Conservation (phyloP, 2,329 filamentous ascomycete species). For the Tolypocladium sp. region DNA sequence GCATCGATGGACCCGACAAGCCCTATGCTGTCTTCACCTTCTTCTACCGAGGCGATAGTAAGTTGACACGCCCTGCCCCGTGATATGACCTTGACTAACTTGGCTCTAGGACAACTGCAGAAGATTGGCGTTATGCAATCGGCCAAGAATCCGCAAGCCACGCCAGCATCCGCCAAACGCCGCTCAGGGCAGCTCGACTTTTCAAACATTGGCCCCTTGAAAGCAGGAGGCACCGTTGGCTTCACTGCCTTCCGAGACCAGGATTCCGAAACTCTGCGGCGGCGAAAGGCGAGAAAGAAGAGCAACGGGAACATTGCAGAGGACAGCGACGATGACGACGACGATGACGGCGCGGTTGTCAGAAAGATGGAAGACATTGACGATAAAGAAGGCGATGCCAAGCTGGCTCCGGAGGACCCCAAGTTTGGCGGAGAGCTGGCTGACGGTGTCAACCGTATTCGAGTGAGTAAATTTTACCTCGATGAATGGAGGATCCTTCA, state of each 20-base stretch:
- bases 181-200: conserved; percentile 81
- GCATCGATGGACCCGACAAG: conserved; percentile 90
- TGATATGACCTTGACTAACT: background rate
- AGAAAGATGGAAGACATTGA: conserved; percentile 57
- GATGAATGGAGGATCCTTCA: background rate
- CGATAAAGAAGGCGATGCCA: conserved; percentile 50
- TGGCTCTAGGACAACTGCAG: conserved; percentile 68
- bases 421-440: conserved; percentile 65
- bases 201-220: conserved; percentile 72
- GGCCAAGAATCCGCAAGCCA: conserved; percentile 54
- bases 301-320: conserved; percentile 57
- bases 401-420: conserved; percentile 61
- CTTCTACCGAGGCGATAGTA: conserved; percentile 91
- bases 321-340: conserved; percentile 69
- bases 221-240: conserved; percentile 78
- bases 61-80: conserved; percentile 28
- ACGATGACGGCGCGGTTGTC: conserved; percentile 50
- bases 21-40: conserved; percentile 97
- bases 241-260: conserved; percentile 82
- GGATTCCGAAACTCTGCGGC: conserved; percentile 43
- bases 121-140: conserved; percentile 87
- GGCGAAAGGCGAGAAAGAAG: conserved; percentile 51
- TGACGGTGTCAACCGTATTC: conserved; percentile 74
- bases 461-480: conserved; percentile 40
- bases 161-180: conserved; percentile 58